These are phyloP conservation scores for Xerocomus amazonicus DNA, from an alignment of 1,284 basidiomycete species.

Conservation along the genomic window DNA sequence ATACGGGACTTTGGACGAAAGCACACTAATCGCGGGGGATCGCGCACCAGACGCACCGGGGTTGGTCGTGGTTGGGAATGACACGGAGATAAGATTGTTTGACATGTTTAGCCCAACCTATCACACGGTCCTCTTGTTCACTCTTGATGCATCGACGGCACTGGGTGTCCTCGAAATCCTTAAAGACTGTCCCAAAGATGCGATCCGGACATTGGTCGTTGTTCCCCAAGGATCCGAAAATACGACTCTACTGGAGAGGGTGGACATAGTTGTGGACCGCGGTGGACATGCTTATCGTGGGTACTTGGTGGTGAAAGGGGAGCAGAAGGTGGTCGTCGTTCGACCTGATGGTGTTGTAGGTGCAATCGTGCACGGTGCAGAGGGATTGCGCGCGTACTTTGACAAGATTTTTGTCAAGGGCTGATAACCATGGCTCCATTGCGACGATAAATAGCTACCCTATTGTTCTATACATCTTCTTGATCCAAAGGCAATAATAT, in stretches of 20 bases:
- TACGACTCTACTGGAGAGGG: not conserved
- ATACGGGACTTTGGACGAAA: conserved; percentile 14
- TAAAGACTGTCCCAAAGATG: not conserved
- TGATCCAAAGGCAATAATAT: too few relatives aligned
- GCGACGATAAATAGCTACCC: too few relatives aligned
- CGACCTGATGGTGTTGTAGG: not conserved
- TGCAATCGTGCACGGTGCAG: not conserved
- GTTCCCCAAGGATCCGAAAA: conserved; percentile 8
- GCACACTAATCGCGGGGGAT: conserved; percentile 17
- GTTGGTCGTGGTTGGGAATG: not conserved
- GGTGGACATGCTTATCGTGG: conserved; percentile 15
- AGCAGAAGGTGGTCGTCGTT: not conserved
- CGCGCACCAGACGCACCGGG: conserved; percentile 21
- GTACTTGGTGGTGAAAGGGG: not conserved
- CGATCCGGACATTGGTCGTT: conserved; percentile 10
- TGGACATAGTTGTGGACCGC: conserved; percentile 12
- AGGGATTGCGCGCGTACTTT: not conserved
- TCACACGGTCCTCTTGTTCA: conserved; percentile 30
- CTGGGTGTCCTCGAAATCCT: conserved; percentile 9
- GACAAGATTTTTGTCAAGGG: not conserved
- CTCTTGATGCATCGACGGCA: conserved; percentile 3
- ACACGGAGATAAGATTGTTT: conserved; percentile 18
- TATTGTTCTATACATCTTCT: too few relatives aligned
- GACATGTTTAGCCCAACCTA: conserved; percentile 19
- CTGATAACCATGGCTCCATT: too few relatives aligned